Base-by-base conservation (phyloP, 192 early-diverging fungal genomes). In the Coemansia sp. region DNA sequence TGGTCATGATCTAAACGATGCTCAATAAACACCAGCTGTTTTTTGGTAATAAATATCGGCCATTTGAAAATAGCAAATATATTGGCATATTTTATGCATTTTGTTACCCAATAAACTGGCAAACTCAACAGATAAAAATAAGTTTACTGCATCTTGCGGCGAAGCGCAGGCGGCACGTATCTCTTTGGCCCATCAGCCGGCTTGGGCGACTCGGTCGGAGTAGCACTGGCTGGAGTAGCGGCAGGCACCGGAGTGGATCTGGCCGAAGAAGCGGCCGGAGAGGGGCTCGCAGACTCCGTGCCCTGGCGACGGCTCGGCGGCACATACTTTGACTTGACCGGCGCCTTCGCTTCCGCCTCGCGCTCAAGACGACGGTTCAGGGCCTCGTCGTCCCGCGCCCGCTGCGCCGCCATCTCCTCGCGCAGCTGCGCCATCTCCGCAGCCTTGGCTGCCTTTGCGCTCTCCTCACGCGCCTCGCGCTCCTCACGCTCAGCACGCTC, bases 401-500 rank as follows among this genome's bases (percentile, higher is more conserved):
- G 71, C 68, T 80, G 78, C 6, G 68, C 72, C 10, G 72, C 72
- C 68, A 80, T 57, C 38, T 68, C 68, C 65, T 80, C 78, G 40
- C 78, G 78, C 19, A 69, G 69, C 19, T 48, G 54, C 4, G 73
- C 66, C n/a, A 72, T 25, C 57, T 81, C 78, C 1, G 78, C 78
- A 0, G 62, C 73, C 64, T 75, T 77, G 37, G 62, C 74, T 0
- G 80, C 69, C 71, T 74, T 77, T 23, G 25, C 64, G 8, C 46
- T 19, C 65, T 78, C 65, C 64, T 74, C 75, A 23, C 62, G 71
- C 1, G 54, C 68, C 59, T 71, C 71, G 9, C 63, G 64, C 6
- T 66, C 68, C 71, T 74, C 72, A 28, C 75, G 79, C 34, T 76
- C 81, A 21, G 67, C 74, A 52, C 69, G 78, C 69, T 87, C 87